Evolutionary conservation across 78 protist species (phyloP).

Genomic region (Emiliania huxleyi): DNA sequence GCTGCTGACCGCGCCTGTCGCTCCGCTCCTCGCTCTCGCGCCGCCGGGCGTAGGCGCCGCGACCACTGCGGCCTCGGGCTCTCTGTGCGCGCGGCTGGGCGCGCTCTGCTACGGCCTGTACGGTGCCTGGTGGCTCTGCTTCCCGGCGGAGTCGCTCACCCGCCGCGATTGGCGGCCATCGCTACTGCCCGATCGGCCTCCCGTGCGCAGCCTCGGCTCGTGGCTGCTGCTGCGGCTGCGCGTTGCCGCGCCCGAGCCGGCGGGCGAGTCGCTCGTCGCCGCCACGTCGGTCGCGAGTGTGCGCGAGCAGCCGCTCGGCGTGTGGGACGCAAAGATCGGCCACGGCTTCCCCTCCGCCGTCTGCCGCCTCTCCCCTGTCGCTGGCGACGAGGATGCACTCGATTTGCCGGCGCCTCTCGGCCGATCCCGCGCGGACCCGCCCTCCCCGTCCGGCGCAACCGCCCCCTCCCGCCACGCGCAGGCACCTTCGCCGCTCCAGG

Average conservation of each 20-base stretch:
- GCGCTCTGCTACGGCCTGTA: neutral
- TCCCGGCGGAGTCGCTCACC: neutral
- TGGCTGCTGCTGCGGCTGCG: neutral
- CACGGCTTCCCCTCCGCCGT: neutral
- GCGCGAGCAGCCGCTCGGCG: neutral
- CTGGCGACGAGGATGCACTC: too few relatives aligned
- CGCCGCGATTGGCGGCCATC: neutral
- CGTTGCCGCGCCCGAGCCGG: neutral
- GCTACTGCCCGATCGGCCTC: neutral
- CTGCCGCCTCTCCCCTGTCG: too few relatives aligned
- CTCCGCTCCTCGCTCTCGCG: neutral
- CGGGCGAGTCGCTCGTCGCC: neutral
- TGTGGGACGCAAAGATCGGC: neutral
- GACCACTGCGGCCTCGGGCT: neutral
- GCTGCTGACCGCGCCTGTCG: neutral
- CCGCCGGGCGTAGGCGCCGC: neutral
- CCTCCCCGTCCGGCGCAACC: too few relatives aligned
- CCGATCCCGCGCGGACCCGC: too few relatives aligned
- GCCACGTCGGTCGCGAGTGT: neutral
- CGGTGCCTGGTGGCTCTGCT: neutral
- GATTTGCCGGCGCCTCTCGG: too few relatives aligned
- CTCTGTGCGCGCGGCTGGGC: neutral
- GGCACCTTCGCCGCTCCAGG: too few relatives aligned
- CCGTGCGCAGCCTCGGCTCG: neutral
- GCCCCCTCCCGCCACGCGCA: too few relatives aligned